Evolutionary conservation across 768 basidiomycete genomes (phyloP).

Genomic region (Termitomyces sp.): DNA sequence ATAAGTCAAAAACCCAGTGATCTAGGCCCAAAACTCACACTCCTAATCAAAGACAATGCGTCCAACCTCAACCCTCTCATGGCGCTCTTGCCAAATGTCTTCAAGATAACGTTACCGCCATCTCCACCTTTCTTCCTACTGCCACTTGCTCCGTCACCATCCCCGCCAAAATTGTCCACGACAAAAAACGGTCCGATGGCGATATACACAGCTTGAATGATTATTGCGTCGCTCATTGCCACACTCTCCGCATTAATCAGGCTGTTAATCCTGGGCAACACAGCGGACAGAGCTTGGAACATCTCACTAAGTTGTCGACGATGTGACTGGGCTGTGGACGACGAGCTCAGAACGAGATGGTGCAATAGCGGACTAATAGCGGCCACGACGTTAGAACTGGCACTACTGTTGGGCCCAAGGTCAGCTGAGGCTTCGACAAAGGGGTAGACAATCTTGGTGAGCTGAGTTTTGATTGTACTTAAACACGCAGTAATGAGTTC

Average conservation of each 20-base stretch:
- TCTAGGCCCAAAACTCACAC: slow-evolving; percentile 44
- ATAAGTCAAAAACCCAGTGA: not conserved
- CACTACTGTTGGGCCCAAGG: slow-evolving; percentile 12
- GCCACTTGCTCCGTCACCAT: slow-evolving; percentile 32
- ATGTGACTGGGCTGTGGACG: slow-evolving; percentile 25
- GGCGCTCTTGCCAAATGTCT: slow-evolving; percentile 69
- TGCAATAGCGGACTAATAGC: slow-evolving; percentile 44
- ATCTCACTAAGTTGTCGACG: slow-evolving; percentile 57
- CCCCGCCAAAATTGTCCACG: slow-evolving; percentile 54
- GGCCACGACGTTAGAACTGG: slow-evolving; percentile 21
- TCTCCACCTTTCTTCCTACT: slow-evolving; percentile 44
- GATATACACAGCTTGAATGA: slow-evolving; percentile 90
- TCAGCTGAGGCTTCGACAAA: slow-evolving; percentile 70
- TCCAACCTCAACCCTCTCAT: slow-evolving; percentile 81
- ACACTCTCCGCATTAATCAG: slow-evolving; percentile 69
- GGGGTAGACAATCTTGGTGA: slow-evolving; percentile 77
- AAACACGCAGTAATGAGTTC: slow-evolving; percentile 85
- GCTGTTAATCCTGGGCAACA: slow-evolving; percentile 68
- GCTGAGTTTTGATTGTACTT: slow-evolving; percentile 69
- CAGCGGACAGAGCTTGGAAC: slow-evolving; percentile 66
- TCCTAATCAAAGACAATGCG: slow-evolving; percentile 77
- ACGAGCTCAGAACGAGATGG: slow-evolving; percentile 40
- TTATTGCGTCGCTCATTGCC: slow-evolving; percentile 84
- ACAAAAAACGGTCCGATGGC: slow-evolving; percentile 94
- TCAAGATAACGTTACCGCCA: slow-evolving; percentile 55